Base-by-base conservation (phyloP, 2,329 filamentous ascomycete genomes). In the Aspergillus transmontanensis region DNA sequence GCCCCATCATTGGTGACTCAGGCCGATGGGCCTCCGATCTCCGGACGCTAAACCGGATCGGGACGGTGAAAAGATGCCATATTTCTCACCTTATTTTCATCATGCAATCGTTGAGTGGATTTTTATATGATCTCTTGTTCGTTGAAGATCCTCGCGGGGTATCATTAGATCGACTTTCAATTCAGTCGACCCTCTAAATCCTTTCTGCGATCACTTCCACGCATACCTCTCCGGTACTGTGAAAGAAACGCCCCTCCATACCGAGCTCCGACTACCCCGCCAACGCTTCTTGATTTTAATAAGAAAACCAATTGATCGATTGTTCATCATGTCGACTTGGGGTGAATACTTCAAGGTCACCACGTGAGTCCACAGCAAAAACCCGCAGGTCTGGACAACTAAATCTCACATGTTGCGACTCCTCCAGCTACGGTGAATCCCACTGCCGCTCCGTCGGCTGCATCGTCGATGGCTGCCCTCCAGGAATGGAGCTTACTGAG, bases 371-470 rank as follows among this genome's bases (percentile, higher is more conserved):
- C 41, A 43, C 45, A n/a, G 28, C 30, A 10, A 46, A 21, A 43
- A 21, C 19, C 7, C 7, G 36, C 41, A 21, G 26, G n/a, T n/a
- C 48, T 55, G 21, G 50, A 57, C 34, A 32, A 51, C 12, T 53
- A 58, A 59, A 61, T 21, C 39, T 32, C 57, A 46, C 23, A 36
- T 50, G 16, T 58, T 32, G 23, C 26, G 12, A 32, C 36, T 61
- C n/a, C 4, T 39, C 43, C 58, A 76, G 87, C 75, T 92, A 92
- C 82, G 91, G 91, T 77, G 91, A 94, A 80, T 96, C 92, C 62
- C 94, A 97, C 82, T 96, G 94, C 83, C 90, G 89, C 73, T 94
- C 91, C 36, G 93, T 98, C 73, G 94, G 93, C 75, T 96, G 92
- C 83, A 97, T 98, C 73, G 90, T 98, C 80, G 94, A 98, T 77